Conservation (phyloP, 345 rosid genomes). For the Syzygium grande region DNA sequence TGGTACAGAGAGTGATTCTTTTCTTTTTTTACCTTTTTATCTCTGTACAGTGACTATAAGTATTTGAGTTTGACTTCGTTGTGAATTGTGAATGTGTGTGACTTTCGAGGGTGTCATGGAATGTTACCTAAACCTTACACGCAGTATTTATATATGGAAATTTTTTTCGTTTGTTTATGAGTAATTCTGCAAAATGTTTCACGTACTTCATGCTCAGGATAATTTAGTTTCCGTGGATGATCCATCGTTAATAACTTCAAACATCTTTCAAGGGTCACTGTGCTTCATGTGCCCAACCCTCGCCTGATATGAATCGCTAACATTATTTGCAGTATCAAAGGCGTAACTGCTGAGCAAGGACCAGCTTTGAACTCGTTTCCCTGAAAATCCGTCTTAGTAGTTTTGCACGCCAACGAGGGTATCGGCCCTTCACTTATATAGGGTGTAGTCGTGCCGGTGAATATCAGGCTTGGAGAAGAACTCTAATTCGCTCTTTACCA, state of each 20-base stretch:
- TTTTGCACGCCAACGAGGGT: not conserved
- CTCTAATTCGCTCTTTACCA: not conserved
- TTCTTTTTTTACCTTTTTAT: not conserved
- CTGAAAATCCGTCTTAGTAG: not conserved
- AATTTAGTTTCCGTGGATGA: not conserved
- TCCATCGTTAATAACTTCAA: not conserved
- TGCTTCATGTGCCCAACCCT: not conserved
- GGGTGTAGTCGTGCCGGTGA: not conserved
- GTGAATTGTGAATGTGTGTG: not conserved
- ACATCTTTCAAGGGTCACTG: not conserved
- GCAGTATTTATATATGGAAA: not conserved
- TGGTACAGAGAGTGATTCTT: not conserved
- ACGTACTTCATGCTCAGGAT: not conserved
- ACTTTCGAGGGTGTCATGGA: not conserved
- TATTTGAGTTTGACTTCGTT: not conserved
- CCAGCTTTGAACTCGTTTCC: not conserved
- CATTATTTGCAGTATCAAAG: not conserved
- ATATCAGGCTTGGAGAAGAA: not conserved
- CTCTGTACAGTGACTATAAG: constrained; percentile 21
- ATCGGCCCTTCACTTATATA: not conserved
- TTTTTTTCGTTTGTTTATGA: not conserved
- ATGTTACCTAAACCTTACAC: not conserved
- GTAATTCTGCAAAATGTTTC: not conserved
- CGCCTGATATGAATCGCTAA: not conserved
- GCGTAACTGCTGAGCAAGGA: not conserved